Evolutionary conservation across 1,284 basidiomycete genomes (phyloP).

Genomic region (Ustilago bromivora): DNA sequence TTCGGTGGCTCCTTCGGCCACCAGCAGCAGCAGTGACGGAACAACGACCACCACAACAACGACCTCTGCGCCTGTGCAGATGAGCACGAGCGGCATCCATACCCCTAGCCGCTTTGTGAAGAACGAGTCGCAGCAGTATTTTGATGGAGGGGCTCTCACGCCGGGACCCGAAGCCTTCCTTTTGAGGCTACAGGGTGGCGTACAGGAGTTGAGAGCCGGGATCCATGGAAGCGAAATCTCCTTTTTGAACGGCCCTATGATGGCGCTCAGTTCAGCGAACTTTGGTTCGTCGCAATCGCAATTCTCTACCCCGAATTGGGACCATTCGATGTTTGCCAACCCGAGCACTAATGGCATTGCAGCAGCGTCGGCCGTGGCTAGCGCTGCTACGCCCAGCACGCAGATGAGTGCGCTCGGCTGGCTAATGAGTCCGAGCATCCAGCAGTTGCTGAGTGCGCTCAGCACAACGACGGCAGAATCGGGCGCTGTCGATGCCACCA

Average conservation of each 20-base stretch:
- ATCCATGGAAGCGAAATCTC: conserved; percentile 57
- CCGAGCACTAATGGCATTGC: conserved; percentile 28
- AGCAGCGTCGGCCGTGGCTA: conserved; percentile 21
- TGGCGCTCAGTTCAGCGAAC: conserved; percentile 36
- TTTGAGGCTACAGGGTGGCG: conserved; percentile 59
- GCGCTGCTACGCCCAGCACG: conserved; percentile 22
- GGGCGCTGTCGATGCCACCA: conserved; percentile 31
- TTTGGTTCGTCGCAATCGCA: conserved; percentile 35
- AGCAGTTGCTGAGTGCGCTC: conserved; percentile 54
- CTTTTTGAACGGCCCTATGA: conserved; percentile 41
- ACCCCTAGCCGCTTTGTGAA: conserved; percentile 54
- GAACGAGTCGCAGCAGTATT: conserved; percentile 52
- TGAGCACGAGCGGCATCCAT: conserved; percentile 41
- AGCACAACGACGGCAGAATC: conserved; percentile 35
- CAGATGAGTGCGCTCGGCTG: conserved; percentile 52
- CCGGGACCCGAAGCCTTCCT: conserved; percentile 62
- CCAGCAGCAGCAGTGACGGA: conserved; percentile 4
- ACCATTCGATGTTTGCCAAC: conserved; percentile 44
- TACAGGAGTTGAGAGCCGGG: conserved; percentile 59
- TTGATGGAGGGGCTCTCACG: conserved; percentile 61
- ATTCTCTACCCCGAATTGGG: conserved; percentile 46
- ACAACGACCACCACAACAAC: conserved; percentile 14
- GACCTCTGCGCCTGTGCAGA: conserved; percentile 31
- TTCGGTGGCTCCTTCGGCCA: conserved; percentile 10
- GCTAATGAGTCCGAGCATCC: conserved; percentile 61